These are phyloP conservation scores for Volvox reticuliferus DNA, from an alignment of 139 green algal genomes.

Conservation along the genomic window DNA sequence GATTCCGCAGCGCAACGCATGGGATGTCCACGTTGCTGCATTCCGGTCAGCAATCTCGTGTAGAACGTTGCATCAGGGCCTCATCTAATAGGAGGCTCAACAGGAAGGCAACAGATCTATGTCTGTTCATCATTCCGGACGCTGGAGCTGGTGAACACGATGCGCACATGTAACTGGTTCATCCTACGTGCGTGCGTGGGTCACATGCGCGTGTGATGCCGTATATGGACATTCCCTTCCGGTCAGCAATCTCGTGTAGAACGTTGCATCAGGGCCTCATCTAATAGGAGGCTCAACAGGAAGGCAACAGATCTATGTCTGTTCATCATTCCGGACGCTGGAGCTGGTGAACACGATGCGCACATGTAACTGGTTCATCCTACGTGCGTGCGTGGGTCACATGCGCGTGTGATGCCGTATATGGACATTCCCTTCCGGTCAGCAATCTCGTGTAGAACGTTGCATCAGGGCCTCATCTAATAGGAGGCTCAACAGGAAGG, in stretches of 20 bases:
- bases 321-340: slow-evolving; percentile 14
- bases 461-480: neutral
- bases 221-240: neutral
- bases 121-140: slow-evolving; percentile 25
- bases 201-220: neutral
- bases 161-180: too few species aligned
- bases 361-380: too few species aligned
- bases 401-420: neutral
- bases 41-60: slow-evolving; percentile 29
- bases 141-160: too few species aligned
- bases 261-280: slow-evolving; percentile 1
- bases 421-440: neutral
- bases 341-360: too few species aligned
- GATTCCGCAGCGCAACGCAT: too few species aligned
- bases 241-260: slow-evolving; percentile 45
- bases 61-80: slow-evolving; percentile 20
- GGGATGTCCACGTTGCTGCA: too few species aligned
- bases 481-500: slow-evolving; percentile 29
- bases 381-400: neutral
- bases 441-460: slow-evolving; percentile 53
- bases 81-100: neutral
- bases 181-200: neutral
- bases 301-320: slow-evolving; percentile 32
- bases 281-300: slow-evolving; percentile 13
- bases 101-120: slow-evolving; percentile 36